Percentiles rank a stretch among this genome's conserved stretches.
phyloP scores from a whole-genome alignment of 1,284 basidiomycete genomes.

The Tilletiaria anomala region DNA sequence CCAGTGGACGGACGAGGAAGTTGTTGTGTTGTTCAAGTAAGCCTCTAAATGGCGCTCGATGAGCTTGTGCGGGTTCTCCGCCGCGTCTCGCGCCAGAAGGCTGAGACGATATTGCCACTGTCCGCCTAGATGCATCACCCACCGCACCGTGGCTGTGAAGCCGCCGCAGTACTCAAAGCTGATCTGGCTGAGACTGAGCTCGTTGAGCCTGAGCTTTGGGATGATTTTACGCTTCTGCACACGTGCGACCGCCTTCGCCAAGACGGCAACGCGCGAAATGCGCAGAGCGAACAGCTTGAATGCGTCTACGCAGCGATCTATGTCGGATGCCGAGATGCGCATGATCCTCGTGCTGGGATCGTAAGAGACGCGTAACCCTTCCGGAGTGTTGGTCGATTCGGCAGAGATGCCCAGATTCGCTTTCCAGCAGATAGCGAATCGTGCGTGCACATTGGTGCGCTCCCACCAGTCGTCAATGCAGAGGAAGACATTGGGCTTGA shows the following conservation, averaged over 20 bases:
- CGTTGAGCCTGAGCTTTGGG: neutral
- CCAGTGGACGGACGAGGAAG: neutral
- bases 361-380: neutral
- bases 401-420: neutral
- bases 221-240: neutral
- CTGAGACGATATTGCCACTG: neutral
- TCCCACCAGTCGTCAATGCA: conserved; percentile 83
- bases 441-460: no score
- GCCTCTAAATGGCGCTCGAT: neutral
- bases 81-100: neutral
- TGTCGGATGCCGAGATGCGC: neutral
- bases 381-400: neutral
- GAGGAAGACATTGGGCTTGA: conserved; percentile 75
- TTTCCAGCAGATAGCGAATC: neutral
- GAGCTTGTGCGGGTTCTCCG: neutral
- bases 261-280: neutral
- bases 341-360: neutral
- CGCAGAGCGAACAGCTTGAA: neutral
- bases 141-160: neutral
- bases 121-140: neutral
- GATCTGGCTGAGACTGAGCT: neutral
- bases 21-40: neutral
- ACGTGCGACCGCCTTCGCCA: neutral
- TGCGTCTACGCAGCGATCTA: neutral
- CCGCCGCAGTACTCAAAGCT: neutral